Percentiles rank a stretch among this genome's conserved stretches.
phyloP scores from a whole-genome alignment of 345 rosid genomes.

The Pelargonium nanum region DNA sequence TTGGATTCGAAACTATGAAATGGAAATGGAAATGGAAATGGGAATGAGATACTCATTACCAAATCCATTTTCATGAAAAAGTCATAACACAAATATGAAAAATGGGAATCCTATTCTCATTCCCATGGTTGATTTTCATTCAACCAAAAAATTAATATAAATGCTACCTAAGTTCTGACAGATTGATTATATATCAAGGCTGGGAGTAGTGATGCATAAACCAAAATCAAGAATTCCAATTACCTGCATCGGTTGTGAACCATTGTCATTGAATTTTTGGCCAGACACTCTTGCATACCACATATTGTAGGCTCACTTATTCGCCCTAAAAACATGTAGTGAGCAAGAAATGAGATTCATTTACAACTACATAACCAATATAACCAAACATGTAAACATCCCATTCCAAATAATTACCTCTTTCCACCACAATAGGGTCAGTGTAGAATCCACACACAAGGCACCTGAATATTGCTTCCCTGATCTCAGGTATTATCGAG shows the following conservation, averaged over 20 bases:
- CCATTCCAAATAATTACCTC: slow-evolving; percentile 49
- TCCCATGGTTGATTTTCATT: no score
- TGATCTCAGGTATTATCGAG: slow-evolving; percentile 88
- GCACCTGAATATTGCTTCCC: slow-evolving; percentile 90
- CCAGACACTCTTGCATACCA: slow-evolving; percentile 70
- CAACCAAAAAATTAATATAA: no score
- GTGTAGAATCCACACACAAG: slow-evolving; percentile 79
- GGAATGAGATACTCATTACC: no score
- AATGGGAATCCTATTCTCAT: no score
- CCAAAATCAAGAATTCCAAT: slow-evolving; percentile 1
- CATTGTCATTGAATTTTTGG: slow-evolving; percentile 78
- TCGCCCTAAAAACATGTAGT: slow-evolving; percentile 36
- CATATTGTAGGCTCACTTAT: slow-evolving; percentile 73
- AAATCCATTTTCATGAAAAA: no score
- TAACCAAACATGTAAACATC: slow-evolving; percentile 1
- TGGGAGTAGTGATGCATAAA: slow-evolving; percentile 1
- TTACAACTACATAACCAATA: not conserved
- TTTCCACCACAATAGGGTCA: slow-evolving; percentile 78
- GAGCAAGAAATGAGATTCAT: slow-evolving; percentile 10
- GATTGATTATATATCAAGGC: not conserved
- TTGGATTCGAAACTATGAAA: no score
- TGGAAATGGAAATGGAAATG: no score
- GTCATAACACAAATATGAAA: no score
- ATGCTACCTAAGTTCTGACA: not conserved
- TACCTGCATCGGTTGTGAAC: slow-evolving; percentile 98